Conservation (phyloP, 208 protist species). For the Acanthamoeba lenticulata region DNA sequence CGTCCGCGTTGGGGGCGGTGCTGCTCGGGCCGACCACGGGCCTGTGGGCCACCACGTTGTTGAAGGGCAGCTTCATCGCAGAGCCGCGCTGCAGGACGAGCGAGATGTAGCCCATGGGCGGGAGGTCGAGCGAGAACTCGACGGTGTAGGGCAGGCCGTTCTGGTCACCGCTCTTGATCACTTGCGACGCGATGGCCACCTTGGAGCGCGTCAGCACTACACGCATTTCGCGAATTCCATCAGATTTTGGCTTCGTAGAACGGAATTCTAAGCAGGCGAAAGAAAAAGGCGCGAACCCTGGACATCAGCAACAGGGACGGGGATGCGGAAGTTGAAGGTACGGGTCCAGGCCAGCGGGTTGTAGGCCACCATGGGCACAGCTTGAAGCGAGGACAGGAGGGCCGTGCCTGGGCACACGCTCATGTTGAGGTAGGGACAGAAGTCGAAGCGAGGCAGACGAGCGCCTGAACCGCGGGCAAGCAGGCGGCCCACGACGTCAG, state of each 20-base stretch:
- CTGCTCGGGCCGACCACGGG: not conserved
- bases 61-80: not conserved
- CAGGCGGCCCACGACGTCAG: constrained; percentile 18
- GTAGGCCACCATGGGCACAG: constrained; percentile 38
- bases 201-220: not conserved
- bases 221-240: no score
- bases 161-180: not conserved
- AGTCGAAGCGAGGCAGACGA: not conserved
- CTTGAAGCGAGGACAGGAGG: not conserved
- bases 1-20: not conserved
- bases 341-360: constrained; percentile 57
- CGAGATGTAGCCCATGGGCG: constrained; percentile 70
- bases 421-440: constrained; percentile 52
- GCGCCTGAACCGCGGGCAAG: not conserved
- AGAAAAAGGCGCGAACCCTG: not conserved
- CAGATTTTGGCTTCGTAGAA: no score
- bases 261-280: not conserved
- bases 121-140: not conserved
- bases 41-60: not conserved
- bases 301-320: not conserved
- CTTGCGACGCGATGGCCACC: not conserved
- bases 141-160: not conserved
- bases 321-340: constrained; percentile 44
- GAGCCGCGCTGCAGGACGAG: constrained; percentile 18
- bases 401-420: not conserved